These are phyloP conservation scores for Penicillium sp. DNA, from an alignment of 2,329 filamentous ascomycete genomes.

Conservation along the genomic window DNA sequence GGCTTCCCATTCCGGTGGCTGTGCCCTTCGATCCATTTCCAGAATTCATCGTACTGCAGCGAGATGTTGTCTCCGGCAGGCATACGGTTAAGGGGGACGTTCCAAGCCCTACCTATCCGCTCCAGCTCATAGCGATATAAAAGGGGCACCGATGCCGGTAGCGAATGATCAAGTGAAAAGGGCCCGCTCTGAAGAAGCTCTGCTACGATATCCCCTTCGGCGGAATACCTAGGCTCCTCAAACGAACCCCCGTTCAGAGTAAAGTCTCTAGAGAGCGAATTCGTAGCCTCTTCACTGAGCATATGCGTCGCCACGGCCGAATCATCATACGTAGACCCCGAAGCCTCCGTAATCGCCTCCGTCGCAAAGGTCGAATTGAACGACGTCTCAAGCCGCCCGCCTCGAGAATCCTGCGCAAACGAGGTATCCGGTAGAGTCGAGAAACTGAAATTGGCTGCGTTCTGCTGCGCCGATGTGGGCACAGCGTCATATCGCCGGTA, in stretches of 20 bases:
- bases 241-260: not conserved
- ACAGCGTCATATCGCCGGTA: conserved; percentile 26
- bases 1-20: conserved; percentile 28
- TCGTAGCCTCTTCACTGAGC: conserved; percentile 22
- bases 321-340: conserved; percentile 33
- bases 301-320: conserved; percentile 30
- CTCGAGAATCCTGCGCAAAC: conserved; percentile 22
- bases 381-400: conserved; percentile 25
- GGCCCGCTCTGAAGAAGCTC: conserved; percentile 41
- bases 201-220: conserved; percentile 30
- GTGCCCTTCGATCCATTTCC: conserved; percentile 37
- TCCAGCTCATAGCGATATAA: conserved; percentile 46
- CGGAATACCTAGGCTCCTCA: conserved; percentile 20
- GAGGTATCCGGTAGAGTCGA: conserved; percentile 24
- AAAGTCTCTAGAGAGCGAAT: not conserved
- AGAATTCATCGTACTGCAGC: conserved; percentile 38
- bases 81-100: conserved; percentile 34
- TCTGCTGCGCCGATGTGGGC: conserved; percentile 13
- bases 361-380: conserved; percentile 34
- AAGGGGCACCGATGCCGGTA: conserved; percentile 35
- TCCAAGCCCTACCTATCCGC: conserved; percentile 38
- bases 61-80: conserved; percentile 32
- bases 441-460: conserved; percentile 29
- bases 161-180: conserved; percentile 37
- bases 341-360: conserved; percentile 30